Evolutionary conservation across 139 green algal species (phyloP).

Genomic region (Chlamydomonas schloesseri): DNA sequence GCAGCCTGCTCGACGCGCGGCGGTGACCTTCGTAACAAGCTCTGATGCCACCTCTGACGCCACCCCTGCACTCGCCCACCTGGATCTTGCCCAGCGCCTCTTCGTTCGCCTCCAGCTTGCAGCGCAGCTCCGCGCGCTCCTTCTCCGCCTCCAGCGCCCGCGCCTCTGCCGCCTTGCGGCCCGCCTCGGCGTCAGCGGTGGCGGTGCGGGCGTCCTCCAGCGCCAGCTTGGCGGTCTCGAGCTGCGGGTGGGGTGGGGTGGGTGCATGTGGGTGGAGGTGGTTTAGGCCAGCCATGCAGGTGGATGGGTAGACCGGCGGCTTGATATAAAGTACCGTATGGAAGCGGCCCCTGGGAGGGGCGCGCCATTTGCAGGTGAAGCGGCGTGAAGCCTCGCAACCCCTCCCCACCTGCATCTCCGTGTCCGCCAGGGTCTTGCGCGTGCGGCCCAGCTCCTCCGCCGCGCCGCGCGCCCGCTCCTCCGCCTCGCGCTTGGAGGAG

Average conservation of each 20-base stretch:
- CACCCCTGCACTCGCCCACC: not conserved
- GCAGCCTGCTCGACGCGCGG: no score
- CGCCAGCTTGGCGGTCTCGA: not conserved
- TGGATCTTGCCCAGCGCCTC: not conserved
- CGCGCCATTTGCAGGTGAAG: no score
- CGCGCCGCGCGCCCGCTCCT: not conserved
- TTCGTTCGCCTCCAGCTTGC: not conserved
- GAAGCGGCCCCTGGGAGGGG: no score
- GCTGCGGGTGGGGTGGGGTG: not conserved
- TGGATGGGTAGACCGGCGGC: no score
- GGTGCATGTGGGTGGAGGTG: not conserved
- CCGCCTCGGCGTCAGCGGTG: not conserved
- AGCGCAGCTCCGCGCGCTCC: not conserved
- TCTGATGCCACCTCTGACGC: no score
- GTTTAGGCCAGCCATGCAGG: no score
- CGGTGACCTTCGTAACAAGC: no score
- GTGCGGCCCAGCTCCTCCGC: not conserved
- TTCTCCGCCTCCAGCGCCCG: not conserved
- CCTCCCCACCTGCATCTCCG: slow-evolving; percentile 15
- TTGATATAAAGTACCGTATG: no score
- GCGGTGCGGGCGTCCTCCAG: not conserved
- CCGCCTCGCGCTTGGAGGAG: not conserved
- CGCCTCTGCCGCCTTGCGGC: not conserved
- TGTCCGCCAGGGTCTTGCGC: slow-evolving; percentile 12
- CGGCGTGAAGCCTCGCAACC: no score